Evolutionary conservation across 1,284 basidiomycete genomes (phyloP), one percentile per base, ranked within the genome.

Genomic region (Tylopilus sp.): DNA sequence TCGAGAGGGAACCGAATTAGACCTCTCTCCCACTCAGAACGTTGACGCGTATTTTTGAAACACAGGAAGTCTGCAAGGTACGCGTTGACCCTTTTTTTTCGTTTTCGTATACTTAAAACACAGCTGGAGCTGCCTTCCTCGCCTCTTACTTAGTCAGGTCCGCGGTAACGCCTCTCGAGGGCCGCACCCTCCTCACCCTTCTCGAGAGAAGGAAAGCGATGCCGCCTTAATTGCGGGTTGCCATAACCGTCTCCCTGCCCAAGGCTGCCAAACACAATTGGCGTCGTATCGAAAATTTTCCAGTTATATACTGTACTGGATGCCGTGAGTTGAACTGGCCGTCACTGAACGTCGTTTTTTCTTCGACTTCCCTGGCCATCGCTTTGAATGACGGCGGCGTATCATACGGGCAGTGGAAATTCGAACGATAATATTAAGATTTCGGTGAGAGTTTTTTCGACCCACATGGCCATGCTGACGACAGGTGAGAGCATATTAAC

Each of bases 201-300:
- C 20, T 39, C 17, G 43, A 43, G 41, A 43, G 50, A 55, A 45
- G 42, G 35, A 52, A 60, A 51, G 55, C 54, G 56, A 59, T 55
- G 50, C 54, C 63, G 48, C 54, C 36, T 56, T 65, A 58, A 62
- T 64, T 54, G 48, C 46, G 31, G 21, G 1, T 44, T 62, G 34
- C 66, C 55, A 64, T 56, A 65, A 64, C 20, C 15, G 48, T 50
- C 37, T 31, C 7, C 33, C 53, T 58, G 38, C 15, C 46, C 44
- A 29, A 52, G 29, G n/a, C 44, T 59, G 54, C 52, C 53, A 54
- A 36, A 50, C 34, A 44, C 12, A 37, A 37, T 37, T 20, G 14
- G 35, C 18, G 35, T 51, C 29, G 34, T 38, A 31, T 43, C 44
- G 51, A 60, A 47, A 41, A 39, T 8, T 17, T 31, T 42, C 46